Base-by-base conservation (phyloP, 495 filamentous ascomycete genomes). In the Aspergillus biplanus region DNA sequence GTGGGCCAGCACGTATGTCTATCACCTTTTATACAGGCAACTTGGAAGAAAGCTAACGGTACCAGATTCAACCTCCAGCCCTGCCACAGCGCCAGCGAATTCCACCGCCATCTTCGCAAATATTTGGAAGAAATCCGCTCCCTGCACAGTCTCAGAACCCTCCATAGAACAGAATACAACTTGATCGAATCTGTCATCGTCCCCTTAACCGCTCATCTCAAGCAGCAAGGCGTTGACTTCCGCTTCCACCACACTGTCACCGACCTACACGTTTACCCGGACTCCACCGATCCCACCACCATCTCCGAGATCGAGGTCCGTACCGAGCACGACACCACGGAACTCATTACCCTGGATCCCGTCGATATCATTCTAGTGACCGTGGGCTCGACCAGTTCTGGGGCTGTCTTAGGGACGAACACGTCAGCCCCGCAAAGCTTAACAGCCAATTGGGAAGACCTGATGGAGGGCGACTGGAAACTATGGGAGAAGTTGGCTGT, bases 181-280 rank as follows among this genome's bases (percentile, higher is more conserved):
- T 65, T 71, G 35, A 71, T 74, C 58, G 74, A 78, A 42, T 75
- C 72, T 0, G 71, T 78, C 11, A 69, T 82, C n/a, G 44, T 56
- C 7, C 78, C 77, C 0, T 69, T 82, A 16, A 67, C 66, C 6
- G 54, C 59, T 7, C 79, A 73, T 48, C 72, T 82, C 11, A 65
- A 74, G 58, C 46, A 62, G 3, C 66, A 74, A 56, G 76, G 76
- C n/a, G 78, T 79, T 1, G 68, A 77, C 50, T 82, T 81, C 59
- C 69, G 67, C n/a, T 74, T 70, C 62, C 34, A 72, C 32, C 65
- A 62, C 33, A 68, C 56, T 5, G 66, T 70, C 1, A 66, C 61
- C 0, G 58, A 68, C 32, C 57, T 73, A 6, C n/a, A 39, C 11
- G 18, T 53, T 31, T 37, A 64, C 7, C 62, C 68, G 6, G 66